Base-by-base conservation (phyloP, 306 rosid species). In the Pueraria montana region DNA sequence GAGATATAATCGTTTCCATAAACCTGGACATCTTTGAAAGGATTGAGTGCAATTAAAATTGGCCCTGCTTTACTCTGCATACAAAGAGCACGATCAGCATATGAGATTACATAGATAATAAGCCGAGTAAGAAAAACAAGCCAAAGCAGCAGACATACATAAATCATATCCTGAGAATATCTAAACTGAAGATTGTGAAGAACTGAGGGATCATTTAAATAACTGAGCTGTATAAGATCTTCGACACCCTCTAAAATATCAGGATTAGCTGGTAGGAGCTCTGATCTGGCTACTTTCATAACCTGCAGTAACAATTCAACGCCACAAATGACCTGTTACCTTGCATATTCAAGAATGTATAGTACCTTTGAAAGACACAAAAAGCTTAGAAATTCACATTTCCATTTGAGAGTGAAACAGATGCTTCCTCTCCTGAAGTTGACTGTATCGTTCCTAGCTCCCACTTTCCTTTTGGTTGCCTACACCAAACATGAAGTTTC, bases 401-500 rank as follows among this genome's bases (percentile, higher is more conserved):
- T 83, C 97, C 96, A 78, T 83, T 78, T 34, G 95, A 82, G 72
- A 92, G 91, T 18, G 89, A 88, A 87, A 96, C 93, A 77, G 70
- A 67, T 81, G 98, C 95, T 56, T 81, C 87, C 55, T 87, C 93
- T 82, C 93, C 98, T 7, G 89, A 80, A 68, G 88, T 90, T 72
- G 99, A 92, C 76, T 90, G 97, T 86, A 96, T 90, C 12, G 49
- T 89, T 87, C 98, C 99, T 0, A 84, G 89, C 72, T 80, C 97
- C 99, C 97, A 94, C 27, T 80, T 90, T 61, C 96, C 92, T 75
- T 46, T 88, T 36, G 91, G 91, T 53, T 84, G 92, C 84, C 77
- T 86, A 90, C 98, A 92, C 99, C 99, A 96, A 74, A 96, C 97
- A 80, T 78, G 86, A 72, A 94, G 98, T 91, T 92, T 94, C 99